Conservation (phyloP, 2,329 filamentous ascomycete genomes). For the Nigrospora sphaerica region DNA sequence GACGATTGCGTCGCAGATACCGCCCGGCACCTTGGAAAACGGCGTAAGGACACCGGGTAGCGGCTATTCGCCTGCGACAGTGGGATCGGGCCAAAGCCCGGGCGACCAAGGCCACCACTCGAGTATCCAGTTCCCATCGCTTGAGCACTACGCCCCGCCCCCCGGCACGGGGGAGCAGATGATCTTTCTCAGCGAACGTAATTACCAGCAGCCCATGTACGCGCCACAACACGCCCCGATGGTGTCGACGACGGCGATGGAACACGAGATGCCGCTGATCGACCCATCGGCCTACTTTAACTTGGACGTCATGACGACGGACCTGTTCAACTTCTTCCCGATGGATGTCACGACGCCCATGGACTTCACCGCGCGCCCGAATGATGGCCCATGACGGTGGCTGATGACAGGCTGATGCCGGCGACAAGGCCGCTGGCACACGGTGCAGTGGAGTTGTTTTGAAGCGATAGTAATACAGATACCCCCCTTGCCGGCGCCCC, state of each 20-base stretch:
- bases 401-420: no score
- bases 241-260: background rate
- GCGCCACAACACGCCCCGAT: background rate
- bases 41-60: background rate
- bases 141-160: constrained; percentile 6
- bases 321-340: constrained; percentile 18
- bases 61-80: background rate
- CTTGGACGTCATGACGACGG: constrained; percentile 20
- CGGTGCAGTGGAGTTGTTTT: no score
- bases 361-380: background rate
- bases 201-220: constrained; percentile 1
- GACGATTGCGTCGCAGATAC: constrained; percentile 12
- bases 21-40: constrained; percentile 4
- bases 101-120: constrained; percentile 1
- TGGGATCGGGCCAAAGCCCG: background rate
- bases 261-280: background rate
- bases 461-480: no score
- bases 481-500: no score
- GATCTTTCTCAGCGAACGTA: constrained; percentile 14
- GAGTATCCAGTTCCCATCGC: constrained; percentile 13
- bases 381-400: background rate
- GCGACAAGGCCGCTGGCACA: no score
- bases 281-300: constrained; percentile 8
- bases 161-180: constrained; percentile 6
- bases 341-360: constrained; percentile 10